Percentiles rank a stretch among this genome's conserved stretches.
These are phyloP conservation scores for Phytophthora megakarya DNA, from an alignment of 352 stramenopile species.

Conservation along the genomic window DNA sequence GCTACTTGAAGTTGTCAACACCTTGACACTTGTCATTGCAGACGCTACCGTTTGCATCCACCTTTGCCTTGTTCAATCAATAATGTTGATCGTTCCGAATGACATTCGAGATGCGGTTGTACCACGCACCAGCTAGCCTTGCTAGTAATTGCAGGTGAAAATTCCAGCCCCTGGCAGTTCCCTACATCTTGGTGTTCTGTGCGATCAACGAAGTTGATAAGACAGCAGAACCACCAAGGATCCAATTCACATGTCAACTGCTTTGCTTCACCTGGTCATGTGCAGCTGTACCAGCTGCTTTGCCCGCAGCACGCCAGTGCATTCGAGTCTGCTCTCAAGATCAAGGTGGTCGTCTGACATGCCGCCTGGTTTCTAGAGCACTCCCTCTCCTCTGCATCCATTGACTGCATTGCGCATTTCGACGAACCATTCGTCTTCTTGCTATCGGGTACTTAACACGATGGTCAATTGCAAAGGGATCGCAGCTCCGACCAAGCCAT, in stretches of 20 bases:
- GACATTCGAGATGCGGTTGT: neutral
- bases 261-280: constrained; percentile 18
- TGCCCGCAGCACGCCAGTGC: constrained; percentile 19
- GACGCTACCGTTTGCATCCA: neutral
- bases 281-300: constrained; percentile 32
- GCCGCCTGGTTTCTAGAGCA: constrained; percentile 28
- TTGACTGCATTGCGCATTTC: constrained; percentile 18
- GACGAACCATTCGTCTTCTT: constrained; percentile 5
- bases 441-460: constrained; percentile 2
- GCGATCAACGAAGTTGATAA: constrained; percentile 7
- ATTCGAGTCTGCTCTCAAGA: constrained; percentile 23
- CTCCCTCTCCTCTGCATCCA: constrained; percentile 24
- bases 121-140: constrained; percentile 12
- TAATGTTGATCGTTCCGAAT: too few species aligned
- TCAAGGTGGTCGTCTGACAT: constrained; percentile 22
- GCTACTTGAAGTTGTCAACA: neutral
- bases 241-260: constrained; percentile 2
- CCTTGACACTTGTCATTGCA: neutral
- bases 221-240: neutral
- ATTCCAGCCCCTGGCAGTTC: neutral
- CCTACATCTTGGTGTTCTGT: constrained; percentile 29
- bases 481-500: neutral
- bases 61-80: neutral
- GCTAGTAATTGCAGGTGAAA: constrained; percentile 3
- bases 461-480: constrained; percentile 38